Percentiles rank a stretch among this genome's conserved stretches.
These are phyloP conservation scores for Dioscorea alata DNA, from an alignment of 106 monocot genomes.

Conservation along the genomic window DNA sequence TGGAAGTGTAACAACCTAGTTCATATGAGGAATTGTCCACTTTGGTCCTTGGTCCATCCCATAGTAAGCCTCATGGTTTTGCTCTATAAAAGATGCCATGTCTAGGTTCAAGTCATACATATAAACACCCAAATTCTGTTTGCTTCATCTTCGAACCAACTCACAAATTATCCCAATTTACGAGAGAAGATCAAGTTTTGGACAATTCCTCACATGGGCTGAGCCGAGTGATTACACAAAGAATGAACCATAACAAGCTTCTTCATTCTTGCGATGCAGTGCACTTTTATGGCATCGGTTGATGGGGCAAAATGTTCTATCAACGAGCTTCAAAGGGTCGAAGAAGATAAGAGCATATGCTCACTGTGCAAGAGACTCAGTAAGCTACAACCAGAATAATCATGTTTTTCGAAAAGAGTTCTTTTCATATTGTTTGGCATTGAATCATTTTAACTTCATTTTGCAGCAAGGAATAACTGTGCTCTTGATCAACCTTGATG, in stretches of 20 bases:
- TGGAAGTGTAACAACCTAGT: no score
- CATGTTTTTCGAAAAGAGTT: neutral
- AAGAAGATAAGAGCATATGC: constrained; percentile 70
- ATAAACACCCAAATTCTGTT: no score
- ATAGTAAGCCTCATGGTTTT: no score
- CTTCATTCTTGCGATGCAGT: constrained; percentile 29
- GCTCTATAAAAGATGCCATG: no score
- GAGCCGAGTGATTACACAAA: no score
- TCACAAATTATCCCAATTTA: no score
- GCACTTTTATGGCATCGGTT: constrained; percentile 92
- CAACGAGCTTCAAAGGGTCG: constrained; percentile 57
- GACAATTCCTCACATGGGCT: no score
- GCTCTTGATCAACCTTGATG: constrained; percentile 74
- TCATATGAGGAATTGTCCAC: no score
- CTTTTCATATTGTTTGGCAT: neutral
- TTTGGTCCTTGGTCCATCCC: no score
- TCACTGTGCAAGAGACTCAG: constrained; percentile 79
- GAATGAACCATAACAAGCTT: neutral
- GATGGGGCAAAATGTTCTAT: constrained; percentile 68
- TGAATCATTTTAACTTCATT: neutral
- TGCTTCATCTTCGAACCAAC: no score
- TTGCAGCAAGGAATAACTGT: constrained; percentile 82
- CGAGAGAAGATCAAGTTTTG: no score
- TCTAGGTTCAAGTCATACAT: no score
- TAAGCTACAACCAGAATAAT: constrained; percentile 20